These are phyloP conservation scores for Leishmania major DNA, from an alignment of 208 protist genomes.

Conservation along the genomic window DNA sequence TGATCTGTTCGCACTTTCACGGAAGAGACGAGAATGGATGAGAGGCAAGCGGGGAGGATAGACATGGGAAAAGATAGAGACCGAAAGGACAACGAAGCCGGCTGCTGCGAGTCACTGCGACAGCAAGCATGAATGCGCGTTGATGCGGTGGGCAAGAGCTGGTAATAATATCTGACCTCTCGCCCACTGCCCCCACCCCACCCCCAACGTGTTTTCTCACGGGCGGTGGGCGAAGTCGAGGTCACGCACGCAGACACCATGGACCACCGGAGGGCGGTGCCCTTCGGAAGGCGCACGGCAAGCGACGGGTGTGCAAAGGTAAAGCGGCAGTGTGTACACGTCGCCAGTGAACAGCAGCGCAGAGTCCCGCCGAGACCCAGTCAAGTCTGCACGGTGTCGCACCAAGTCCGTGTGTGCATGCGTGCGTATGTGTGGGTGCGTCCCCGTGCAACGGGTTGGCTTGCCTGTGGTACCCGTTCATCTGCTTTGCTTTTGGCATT, in stretches of 20 bases:
- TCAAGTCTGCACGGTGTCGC: background rate
- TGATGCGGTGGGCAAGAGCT: background rate
- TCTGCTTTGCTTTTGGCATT: background rate
- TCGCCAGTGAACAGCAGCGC: background rate
- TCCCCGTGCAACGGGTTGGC: background rate
- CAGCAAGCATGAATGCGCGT: background rate
- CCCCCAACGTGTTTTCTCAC: background rate
- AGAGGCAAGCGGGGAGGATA: background rate
- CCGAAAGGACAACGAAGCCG: background rate
- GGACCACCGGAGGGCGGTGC: background rate
- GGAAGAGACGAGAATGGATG: background rate
- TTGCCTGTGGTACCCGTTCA: background rate
- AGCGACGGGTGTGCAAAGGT: background rate
- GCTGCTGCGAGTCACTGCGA: background rate
- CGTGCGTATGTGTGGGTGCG: background rate
- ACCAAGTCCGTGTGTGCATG: background rate
- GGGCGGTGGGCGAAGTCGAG: background rate
- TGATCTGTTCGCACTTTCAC: background rate
- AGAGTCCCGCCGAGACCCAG: background rate
- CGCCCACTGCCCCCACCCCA: background rate
- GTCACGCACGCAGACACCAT: background rate
- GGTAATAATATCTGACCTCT: background rate
- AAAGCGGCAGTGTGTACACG: background rate
- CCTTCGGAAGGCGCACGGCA: background rate
- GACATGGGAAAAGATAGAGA: background rate